Conservation (phyloP, 1,139 yeast genomes). For the Entelexis sorbosivorans region DNA sequence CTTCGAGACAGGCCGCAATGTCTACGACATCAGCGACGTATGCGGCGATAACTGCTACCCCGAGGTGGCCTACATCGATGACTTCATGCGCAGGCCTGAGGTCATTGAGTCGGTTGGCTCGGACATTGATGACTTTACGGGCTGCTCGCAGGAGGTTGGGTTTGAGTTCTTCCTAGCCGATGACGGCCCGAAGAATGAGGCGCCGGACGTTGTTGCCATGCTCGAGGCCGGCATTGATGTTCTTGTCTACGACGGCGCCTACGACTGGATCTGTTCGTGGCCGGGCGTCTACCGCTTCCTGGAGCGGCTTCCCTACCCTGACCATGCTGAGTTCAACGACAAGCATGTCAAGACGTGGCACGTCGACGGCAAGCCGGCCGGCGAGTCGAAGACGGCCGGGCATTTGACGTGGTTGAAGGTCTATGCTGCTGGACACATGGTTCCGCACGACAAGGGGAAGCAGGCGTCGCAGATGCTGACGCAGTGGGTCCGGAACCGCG, state of each 20-base stretch:
- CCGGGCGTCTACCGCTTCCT: slow-evolving; percentile 78
- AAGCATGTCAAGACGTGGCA: slow-evolving; percentile 33
- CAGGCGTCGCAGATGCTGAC: slow-evolving; percentile 53
- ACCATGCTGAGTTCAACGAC: slow-evolving; percentile 30
- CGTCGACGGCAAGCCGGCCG: slow-evolving; percentile 38
- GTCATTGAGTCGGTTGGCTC: slow-evolving; percentile 57
- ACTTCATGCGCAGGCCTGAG: slow-evolving; percentile 47
- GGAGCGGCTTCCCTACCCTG: slow-evolving; percentile 52
- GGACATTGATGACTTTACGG: slow-evolving; percentile 55
- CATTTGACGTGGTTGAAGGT: slow-evolving; percentile 17
- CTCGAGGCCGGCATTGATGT: slow-evolving; percentile 58
- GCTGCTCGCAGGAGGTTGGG: slow-evolving; percentile 50
- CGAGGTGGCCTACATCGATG: slow-evolving; percentile 44
- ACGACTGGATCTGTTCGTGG: slow-evolving; percentile 87
- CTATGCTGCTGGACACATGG: slow-evolving; percentile 42
- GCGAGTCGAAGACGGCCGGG: slow-evolving; percentile 35
- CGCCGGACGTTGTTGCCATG: slow-evolving; percentile 46
- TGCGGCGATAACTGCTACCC: slow-evolving; percentile 53
- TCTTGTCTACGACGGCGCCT: slow-evolving; percentile 79
- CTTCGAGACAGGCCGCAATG: slow-evolving; percentile 51
- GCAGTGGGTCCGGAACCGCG: slow-evolving; percentile 43
- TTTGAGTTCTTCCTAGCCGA: slow-evolving; percentile 46
- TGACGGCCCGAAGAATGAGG: slow-evolving; percentile 58
- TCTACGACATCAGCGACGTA: slow-evolving; percentile 53
- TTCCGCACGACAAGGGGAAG: slow-evolving; percentile 59